These are phyloP conservation scores for Ampelocalamus luodianensis DNA, from an alignment of 176 grass and related monocot genomes.

Conservation along the genomic window DNA sequence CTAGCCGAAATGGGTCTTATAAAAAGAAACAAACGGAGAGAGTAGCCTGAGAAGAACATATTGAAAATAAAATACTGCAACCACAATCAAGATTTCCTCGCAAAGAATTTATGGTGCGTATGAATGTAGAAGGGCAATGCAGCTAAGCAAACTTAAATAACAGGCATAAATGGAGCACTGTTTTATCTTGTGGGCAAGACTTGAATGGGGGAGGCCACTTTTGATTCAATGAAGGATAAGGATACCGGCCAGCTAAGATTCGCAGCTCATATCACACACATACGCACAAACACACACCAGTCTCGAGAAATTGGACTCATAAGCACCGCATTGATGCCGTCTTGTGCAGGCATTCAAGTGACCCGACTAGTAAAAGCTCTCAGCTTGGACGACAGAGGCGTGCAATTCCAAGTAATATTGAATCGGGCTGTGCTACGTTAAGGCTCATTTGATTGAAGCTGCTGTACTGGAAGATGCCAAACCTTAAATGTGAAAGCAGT, in stretches of 20 bases:
- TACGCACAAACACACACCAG: conserved; percentile 37
- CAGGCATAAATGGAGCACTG: conserved; percentile 64
- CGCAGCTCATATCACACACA: conserved; percentile 49
- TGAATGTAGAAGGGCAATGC: conserved; percentile 49
- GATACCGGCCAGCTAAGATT: conserved; percentile 58
- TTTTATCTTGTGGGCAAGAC: conserved; percentile 64
- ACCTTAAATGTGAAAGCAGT: conserved; percentile 61
- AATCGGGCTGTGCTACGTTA: conserved; percentile 45
- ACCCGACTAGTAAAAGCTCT: conserved; percentile 54
- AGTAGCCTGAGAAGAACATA: background rate
- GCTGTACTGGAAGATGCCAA: conserved; percentile 62
- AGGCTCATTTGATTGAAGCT: conserved; percentile 51
- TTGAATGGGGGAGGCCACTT: conserved; percentile 64
- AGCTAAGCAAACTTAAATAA: conserved; percentile 65
- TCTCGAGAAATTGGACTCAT: conserved; percentile 47
- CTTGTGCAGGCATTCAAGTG: conserved; percentile 66
- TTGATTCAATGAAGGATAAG: conserved; percentile 61
- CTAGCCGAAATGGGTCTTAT: no score
- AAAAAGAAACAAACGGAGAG: no score
- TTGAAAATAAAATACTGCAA: conserved; percentile 26
- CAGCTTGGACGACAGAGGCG: conserved; percentile 56
- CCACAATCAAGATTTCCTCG: conserved; percentile 42
- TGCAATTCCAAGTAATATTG: conserved; percentile 56
- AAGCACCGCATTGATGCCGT: conserved; percentile 51
- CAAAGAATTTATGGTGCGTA: conserved; percentile 55